phyloP scores from a whole-genome alignment of 2,329 filamentous ascomycete species.

The Trichoderma citrinoviride region DNA sequence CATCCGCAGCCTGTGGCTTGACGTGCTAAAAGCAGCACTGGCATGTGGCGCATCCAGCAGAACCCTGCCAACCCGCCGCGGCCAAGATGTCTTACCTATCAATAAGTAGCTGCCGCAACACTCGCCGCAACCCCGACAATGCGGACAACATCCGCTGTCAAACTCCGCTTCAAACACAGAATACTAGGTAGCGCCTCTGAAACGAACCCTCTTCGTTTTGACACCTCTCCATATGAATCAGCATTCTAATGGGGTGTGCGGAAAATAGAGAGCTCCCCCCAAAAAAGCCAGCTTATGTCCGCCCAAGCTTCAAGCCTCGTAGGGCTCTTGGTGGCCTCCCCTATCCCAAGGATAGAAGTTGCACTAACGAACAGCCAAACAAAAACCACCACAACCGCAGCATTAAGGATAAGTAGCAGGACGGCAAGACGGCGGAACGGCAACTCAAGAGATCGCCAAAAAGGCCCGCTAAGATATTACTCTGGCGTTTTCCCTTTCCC shows the following conservation, averaged over 20 bases:
- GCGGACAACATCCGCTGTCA: not conserved
- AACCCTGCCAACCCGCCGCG: not conserved
- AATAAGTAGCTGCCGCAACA: not conserved
- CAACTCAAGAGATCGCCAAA: not conserved
- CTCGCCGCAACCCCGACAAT: no score
- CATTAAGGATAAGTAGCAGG: not conserved
- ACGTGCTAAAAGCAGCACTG: constrained; percentile 2
- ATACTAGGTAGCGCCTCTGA: not conserved
- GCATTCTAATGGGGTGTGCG: not conserved
- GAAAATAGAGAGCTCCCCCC: not conserved
- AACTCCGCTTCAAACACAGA: not conserved
- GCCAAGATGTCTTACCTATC: not conserved
- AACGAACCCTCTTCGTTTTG: not conserved
- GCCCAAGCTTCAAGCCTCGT: constrained; percentile 8
- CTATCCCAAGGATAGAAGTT: not conserved
- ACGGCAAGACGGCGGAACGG: not conserved
- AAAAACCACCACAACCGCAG: not conserved
- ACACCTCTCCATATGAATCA: not conserved
- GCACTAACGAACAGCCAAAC: not conserved
- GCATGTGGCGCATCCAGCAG: constrained; percentile 12
- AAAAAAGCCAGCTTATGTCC: not conserved
- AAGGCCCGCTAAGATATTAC: constrained; percentile 8
- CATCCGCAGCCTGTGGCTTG: not conserved
- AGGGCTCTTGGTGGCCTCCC: not conserved
- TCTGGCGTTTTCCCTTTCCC: not conserved